Evolutionary conservation across 164 flowering plant species (phyloP).

Genomic region (Tinospora cordifolia): DNA sequence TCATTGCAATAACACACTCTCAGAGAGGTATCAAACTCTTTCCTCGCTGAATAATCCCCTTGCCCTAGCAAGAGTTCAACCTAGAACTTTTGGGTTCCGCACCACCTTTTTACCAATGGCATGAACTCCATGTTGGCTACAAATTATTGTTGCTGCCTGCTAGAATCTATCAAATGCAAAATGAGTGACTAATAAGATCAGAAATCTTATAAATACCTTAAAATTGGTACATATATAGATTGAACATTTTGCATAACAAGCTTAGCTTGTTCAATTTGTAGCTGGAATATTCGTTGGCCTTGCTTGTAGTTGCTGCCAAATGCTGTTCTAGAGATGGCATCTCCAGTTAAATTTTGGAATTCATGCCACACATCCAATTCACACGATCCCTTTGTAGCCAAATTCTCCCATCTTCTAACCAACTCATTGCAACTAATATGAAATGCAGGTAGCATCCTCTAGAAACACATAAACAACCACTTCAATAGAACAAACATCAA

Average conservation of each 20-base stretch:
- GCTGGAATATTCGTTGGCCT: conserved; percentile 35
- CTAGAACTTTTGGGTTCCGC: no score
- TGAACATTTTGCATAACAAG: conserved; percentile 12
- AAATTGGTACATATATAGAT: conserved; percentile 34
- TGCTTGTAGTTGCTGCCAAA: conserved; percentile 41
- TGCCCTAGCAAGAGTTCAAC: no score
- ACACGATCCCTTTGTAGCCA: conserved; percentile 9
- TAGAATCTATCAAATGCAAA: background rate
- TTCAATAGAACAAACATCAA: no score
- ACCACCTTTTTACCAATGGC: no score
- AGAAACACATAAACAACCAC: no score
- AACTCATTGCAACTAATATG: conserved; percentile 20
- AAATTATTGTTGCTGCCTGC: background rate
- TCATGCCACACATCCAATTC: conserved; percentile 32
- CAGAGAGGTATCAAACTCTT: no score
- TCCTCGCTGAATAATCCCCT: no score
- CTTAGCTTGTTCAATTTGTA: conserved; percentile 25
- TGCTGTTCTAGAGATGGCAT: no score
- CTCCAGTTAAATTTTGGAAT: conserved; percentile 28
- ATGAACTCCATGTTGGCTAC: no score
- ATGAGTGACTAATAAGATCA: background rate
- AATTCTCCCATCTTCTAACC: conserved; percentile 24
- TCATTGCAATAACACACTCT: no score
- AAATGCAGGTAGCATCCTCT: conserved; percentile 31
- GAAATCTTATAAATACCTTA: conserved; percentile 22